phyloP scores from a whole-genome alignment of 768 basidiomycete genomes.

The Psilocybe azurescens region DNA sequence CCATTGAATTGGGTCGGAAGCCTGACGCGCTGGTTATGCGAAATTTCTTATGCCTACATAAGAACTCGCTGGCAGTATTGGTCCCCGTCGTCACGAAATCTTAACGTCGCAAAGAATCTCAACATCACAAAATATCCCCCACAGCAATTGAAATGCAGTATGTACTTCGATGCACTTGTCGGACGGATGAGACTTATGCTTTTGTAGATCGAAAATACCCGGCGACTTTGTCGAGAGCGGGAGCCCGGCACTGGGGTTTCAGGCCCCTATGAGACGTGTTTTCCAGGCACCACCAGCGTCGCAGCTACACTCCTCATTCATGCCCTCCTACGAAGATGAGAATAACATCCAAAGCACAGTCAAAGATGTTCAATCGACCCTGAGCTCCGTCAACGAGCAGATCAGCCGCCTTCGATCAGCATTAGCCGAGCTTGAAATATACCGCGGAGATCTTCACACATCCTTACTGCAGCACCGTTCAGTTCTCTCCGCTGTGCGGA shows the following conservation, averaged over 20 bases:
- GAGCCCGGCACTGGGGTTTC: background rate
- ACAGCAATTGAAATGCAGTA: background rate
- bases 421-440: conserved; percentile 17
- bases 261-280: background rate
- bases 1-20: background rate
- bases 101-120: background rate
- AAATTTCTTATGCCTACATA: no score
- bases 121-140: background rate
- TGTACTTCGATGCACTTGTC: background rate
- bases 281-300: background rate
- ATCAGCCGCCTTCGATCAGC: conserved; percentile 15
- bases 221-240: background rate
- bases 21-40: background rate
- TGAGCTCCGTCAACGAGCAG: conserved; percentile 19
- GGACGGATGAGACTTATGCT: background rate
- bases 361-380: conserved; percentile 4
- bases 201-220: background rate
- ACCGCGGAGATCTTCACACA: conserved; percentile 14
- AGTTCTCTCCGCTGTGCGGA: conserved; percentile 26
- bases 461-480: conserved; percentile 17
- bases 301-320: conserved; percentile 22
- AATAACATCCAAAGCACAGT: conserved; percentile 13
- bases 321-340: conserved; percentile 23
- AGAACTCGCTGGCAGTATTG: background rate
- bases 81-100: no score